A percentile compares a stretch with the other conserved stretches of the same genome.
These are phyloP conservation scores for Psilocybe subaeruginosa DNA, from an alignment of 768 basidiomycete genomes.

Conservation along the genomic window DNA sequence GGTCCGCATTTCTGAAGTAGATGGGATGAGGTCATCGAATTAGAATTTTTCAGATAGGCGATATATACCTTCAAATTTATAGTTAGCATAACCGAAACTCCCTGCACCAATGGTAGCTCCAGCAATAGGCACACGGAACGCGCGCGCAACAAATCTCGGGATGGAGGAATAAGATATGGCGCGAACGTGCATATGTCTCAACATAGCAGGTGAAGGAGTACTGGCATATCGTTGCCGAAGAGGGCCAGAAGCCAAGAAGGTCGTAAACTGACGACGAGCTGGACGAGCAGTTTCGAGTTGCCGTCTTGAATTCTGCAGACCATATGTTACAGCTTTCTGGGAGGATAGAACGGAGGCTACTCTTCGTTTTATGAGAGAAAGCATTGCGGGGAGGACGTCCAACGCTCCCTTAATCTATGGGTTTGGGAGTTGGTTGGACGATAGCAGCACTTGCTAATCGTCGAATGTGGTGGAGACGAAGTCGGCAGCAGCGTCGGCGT, in stretches of 20 bases:
- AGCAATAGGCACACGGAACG: slow-evolving; percentile 87
- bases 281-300: slow-evolving; percentile 37
- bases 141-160: slow-evolving; percentile 85
- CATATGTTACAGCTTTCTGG: slow-evolving; percentile 58
- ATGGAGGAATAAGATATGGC: slow-evolving; percentile 87
- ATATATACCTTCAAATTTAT: slow-evolving; percentile 88
- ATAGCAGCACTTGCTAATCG: background rate
- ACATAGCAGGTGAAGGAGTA: slow-evolving; percentile 38
- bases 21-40: background rate
- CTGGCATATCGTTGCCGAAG: slow-evolving; percentile 50
- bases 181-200: slow-evolving; percentile 74
- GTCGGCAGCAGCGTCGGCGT: background rate
- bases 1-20: slow-evolving; percentile 64
- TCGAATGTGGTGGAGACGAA: background rate
- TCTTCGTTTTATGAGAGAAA: slow-evolving; percentile 44
- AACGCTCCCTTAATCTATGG: slow-evolving; percentile 1
- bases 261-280: slow-evolving; percentile 60
- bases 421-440: background rate
- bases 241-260: slow-evolving; percentile 56
- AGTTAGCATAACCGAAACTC: slow-evolving; percentile 92
- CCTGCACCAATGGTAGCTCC: slow-evolving; percentile 91
- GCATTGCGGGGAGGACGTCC: slow-evolving; percentile 34
- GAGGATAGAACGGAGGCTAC: slow-evolving; percentile 29
- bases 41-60: background rate
- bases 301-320: slow-evolving; percentile 46